Base-by-base conservation (phyloP, 352 stramenopile genomes). In the Globisporangium lucens region DNA sequence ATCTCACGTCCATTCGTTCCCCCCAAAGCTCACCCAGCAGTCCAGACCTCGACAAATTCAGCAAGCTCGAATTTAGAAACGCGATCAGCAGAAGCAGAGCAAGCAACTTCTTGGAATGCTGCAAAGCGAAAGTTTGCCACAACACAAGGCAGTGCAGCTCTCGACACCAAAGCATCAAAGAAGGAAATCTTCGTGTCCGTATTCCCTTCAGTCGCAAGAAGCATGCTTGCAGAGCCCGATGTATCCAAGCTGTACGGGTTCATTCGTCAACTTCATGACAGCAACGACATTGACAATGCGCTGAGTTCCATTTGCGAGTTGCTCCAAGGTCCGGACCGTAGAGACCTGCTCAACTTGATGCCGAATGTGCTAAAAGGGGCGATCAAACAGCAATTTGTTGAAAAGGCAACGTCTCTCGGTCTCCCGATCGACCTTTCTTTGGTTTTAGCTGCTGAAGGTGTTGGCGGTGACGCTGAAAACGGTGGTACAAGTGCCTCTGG, bases 281-380 rank as follows among this genome's bases (percentile, higher is more conserved):
- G 65, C 12, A 61, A 76, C 57, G 75, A 90, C 4, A 62, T 89
- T 4, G 76, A 88, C n/a, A 20, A 46, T 4, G 70, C 68, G 20
- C 38, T 94, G 20, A 47, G 38, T 61, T 71, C 70, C 4, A 85
- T 94, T 10, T 91, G 83, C 35, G 70, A 80, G 35, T 52, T 94
- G 10, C 63, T 94, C 4, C 62, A 68, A 10, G 29, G 71, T n/a
- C 69, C 79, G 15, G 68, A 68, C 2, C 75, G 79, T 43, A 73
- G 77, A 64, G 80, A 91, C 59, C 65, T 94, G 3, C 56, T 90
- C 17, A 75, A 82, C 24, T 65, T 91, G 55, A 83, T 94, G 71
- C 79, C 84, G 3, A 82, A 89, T 58, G 78, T 94, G 8, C 65
- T 94, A 46, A 83, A 71, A 29, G 71, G 63, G 20, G 53, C 70